These are phyloP conservation scores for Chlorella ohadii DNA, from an alignment of 139 green algal species.

Conservation along the genomic window DNA sequence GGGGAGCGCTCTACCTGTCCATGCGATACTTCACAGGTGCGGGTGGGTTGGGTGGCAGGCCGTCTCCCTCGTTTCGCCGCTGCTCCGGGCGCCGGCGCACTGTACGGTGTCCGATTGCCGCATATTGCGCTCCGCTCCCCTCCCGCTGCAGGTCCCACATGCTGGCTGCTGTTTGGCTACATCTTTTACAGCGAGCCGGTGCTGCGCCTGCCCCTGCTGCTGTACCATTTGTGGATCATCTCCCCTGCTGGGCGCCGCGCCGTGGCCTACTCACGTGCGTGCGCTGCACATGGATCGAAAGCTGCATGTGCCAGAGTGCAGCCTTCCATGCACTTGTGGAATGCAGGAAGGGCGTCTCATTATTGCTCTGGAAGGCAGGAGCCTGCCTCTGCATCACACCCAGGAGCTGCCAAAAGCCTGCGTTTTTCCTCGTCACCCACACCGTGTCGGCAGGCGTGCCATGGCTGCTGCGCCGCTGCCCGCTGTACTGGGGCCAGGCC, in stretches of 20 bases:
- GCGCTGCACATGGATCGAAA: too few relatives aligned
- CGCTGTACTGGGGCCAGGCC: conserved; percentile 10
- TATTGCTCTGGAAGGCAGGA: too few relatives aligned
- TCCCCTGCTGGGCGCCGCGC: conserved; percentile 1
- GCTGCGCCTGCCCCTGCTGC: conserved; percentile 21
- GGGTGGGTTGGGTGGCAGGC: neutral
- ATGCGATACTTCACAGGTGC: conserved; percentile 35
- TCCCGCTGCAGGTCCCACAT: conserved; percentile 18
- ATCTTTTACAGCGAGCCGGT: conserved; percentile 11
- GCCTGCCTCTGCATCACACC: too few relatives aligned
- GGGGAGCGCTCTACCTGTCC: conserved; percentile 16
- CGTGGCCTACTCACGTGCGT: neutral
- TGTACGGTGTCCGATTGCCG: neutral
- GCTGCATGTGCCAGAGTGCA: too few relatives aligned
- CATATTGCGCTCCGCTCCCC: neutral
- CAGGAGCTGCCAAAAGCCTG: too few relatives aligned
- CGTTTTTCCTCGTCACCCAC: too few relatives aligned
- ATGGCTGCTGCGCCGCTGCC: conserved; percentile 10
- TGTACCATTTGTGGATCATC: conserved; percentile 18
- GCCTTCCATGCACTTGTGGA: too few relatives aligned
- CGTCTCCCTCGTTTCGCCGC: neutral
- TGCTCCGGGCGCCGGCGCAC: neutral
- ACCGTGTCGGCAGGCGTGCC: neutral
- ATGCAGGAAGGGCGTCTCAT: too few relatives aligned
- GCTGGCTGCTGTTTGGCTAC: conserved; percentile 32